Base-by-base conservation (phyloP, 352 stramenopile species). In the Globisporangium perplexum region DNA sequence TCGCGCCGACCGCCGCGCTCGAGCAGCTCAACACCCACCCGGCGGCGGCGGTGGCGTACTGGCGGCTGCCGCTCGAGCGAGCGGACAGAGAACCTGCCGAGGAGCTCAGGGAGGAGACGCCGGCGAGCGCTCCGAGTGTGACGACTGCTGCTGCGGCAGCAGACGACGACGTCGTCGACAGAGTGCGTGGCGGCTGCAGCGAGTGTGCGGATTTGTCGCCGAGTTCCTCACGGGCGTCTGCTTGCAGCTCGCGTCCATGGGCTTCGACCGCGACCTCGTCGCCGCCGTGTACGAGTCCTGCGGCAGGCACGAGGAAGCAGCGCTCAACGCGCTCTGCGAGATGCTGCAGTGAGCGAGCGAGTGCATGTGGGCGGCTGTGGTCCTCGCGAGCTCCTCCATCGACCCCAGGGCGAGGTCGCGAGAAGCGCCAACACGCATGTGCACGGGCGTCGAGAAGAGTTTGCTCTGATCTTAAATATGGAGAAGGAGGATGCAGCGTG, bases 231-330 rank as follows among this genome's bases (percentile, higher is more conserved):
- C 14, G 1, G 5, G 55, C 23, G 50, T 4, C n/a, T 51, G 57
- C 44, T 4, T 62, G 41, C 44, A 90, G 79, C 66, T 90, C 33
- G 59, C 65, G 11, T 62, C 66, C 3, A 83, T 90, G 71, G 79
- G 79, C 0, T 90, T 90, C 51, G 57, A 53, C 14, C 57, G 47
- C 14, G 74, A 87, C 54, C 62, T 88, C 46, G 74, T 83, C 0
- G 47, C 60, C 18, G 55, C 62, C 0, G 68, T 90, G 36, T 84
- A 83, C 61, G 79, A 88, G 52, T 87, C 74, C 2, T 90, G 79
- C 41, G 70, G 57, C 17, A 61, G 57, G 1, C 68, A 88, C 48
- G 79, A 90, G 53, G 62, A 86, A 31, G 24, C 75, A 10, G 66
- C 78, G 7, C 72, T 70, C 0, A 81, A 87, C 47, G 60, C 75